These are phyloP conservation scores for Fusarium sp. DNA, from an alignment of 2,329 filamentous ascomycete species.

Conservation along the genomic window DNA sequence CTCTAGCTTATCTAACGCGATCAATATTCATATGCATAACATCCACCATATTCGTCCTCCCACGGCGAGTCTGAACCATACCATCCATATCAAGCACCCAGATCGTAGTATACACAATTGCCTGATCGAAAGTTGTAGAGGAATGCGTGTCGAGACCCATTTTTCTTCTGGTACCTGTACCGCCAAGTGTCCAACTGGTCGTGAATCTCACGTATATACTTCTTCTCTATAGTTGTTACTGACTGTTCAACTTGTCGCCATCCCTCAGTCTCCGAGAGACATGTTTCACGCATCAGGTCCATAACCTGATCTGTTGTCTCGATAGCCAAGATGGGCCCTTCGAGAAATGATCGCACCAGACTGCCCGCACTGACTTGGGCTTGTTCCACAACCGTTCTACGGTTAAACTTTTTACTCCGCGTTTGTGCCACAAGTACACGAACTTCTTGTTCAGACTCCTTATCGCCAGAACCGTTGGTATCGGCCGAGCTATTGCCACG, in stretches of 20 bases:
- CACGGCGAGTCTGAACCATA: not conserved
- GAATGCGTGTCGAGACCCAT: conserved; percentile 78
- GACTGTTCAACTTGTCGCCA: conserved; percentile 87
- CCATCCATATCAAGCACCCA: conserved; percentile 60
- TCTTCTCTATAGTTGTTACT: conserved; percentile 80
- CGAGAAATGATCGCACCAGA: conserved; percentile 77
- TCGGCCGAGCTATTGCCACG: conserved; percentile 52
- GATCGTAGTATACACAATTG: conserved; percentile 86
- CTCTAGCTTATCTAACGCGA: conserved; percentile 9
- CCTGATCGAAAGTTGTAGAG: conserved; percentile 93
- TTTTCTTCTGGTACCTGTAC: conserved; percentile 66
- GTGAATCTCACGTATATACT: conserved; percentile 86
- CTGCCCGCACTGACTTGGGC: conserved; percentile 71
- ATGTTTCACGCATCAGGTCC: conserved; percentile 79
- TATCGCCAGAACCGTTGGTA: conserved; percentile 47
- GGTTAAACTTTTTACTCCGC: conserved; percentile 91
- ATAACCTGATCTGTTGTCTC: conserved; percentile 89
- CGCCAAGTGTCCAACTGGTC: conserved; percentile 77
- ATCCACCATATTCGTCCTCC: not conserved
- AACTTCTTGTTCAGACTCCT: conserved; percentile 75
- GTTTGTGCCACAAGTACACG: conserved; percentile 87
- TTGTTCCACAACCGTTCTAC: conserved; percentile 86
- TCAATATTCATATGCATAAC: conserved; percentile 5
- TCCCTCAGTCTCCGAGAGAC: conserved; percentile 82
- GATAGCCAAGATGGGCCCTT: conserved; percentile 86